Evolutionary conservation across 2,329 filamentous ascomycete species (phyloP).

Genomic region (Talaromyces sp.): DNA sequence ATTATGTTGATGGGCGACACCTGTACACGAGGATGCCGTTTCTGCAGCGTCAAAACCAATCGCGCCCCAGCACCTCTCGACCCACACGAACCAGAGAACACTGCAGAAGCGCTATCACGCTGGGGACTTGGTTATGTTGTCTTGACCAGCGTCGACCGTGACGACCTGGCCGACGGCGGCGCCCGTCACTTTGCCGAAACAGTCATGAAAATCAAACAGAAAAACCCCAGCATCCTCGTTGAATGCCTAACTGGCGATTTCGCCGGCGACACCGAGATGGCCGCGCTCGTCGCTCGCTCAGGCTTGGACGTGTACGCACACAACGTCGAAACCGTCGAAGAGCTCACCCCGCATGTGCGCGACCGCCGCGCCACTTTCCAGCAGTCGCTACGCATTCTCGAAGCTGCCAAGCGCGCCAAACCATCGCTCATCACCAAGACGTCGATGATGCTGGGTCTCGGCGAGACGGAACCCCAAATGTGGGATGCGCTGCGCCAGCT

Average conservation of each 20-base stretch:
- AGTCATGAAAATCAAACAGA: slow-evolving; percentile 86
- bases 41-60: slow-evolving; percentile 93
- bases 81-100: slow-evolving; percentile 94
- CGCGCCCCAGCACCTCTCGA: slow-evolving; percentile 75
- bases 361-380: slow-evolving; percentile 86
- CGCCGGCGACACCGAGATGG: slow-evolving; percentile 79
- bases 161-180: slow-evolving; percentile 85
- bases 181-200: slow-evolving; percentile 90
- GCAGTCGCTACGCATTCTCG: slow-evolving; percentile 75
- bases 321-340: slow-evolving; percentile 94
- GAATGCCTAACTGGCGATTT: slow-evolving; percentile 70
- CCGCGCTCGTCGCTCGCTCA: slow-evolving; percentile 74
- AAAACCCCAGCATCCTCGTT: slow-evolving; percentile 47
- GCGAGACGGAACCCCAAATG: slow-evolving; percentile 84
- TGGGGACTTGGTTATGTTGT: slow-evolving; percentile 98
- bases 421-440: slow-evolving; percentile 93
- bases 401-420: slow-evolving; percentile 72
- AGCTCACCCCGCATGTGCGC: slow-evolving; percentile 79
- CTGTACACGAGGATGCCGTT: slow-evolving; percentile 91
- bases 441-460: slow-evolving; percentile 91
- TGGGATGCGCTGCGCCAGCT: slow-evolving; percentile 76
- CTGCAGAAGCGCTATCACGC: slow-evolving; percentile 81
- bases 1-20: slow-evolving; percentile 99
- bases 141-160: slow-evolving; percentile 86
- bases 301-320: slow-evolving; percentile 96